Base-by-base conservation (phyloP, 352 stramenopile genomes). In the Hyaloperonospora arabidopsidis region DNA sequence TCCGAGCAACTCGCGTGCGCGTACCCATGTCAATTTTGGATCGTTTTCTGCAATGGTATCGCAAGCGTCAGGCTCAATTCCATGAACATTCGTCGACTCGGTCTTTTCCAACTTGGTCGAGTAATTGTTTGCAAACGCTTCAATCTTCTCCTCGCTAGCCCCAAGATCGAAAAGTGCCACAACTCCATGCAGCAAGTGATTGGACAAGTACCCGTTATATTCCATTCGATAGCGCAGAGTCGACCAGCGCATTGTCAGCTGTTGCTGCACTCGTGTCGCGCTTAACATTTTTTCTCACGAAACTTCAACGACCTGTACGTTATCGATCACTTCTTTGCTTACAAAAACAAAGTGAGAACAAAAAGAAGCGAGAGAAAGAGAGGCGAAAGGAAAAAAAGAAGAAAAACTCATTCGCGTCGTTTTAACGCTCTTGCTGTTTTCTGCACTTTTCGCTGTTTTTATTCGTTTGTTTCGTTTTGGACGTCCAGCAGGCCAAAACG, bases 121-220 rank as follows among this genome's bases (percentile, higher is more conserved):
- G 51, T 75, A 75, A 19, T 28, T 55, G 12, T 56, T 44, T 0
- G 56, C 60, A 21, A 70, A 75, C 3, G 61, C 32, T 13, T 70
- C 53, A 19, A 70, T 61, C 48, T 72, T 67, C 14, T 63, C 49
- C 21, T 68, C 55, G 36, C 49, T 60, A 15, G 63, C 67, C 22
- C 55, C 63, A 13, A 75, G 51, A 15, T 69, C 55, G 22, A 65
- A 55, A 0, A 72, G 61, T 21, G 67, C 67, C 51, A 75, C 59
- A 15, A 70, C 59, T 13, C 63, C 67, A 17, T 75, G 67, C 39
- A 75, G 54, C 36, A 75, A 17, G 28, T 75, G 67, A 41, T 75
- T 75, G 38, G 63, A 64, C 25, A 64, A 21, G 50, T 70, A 75
- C 32, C 55, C 56, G 13, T 45, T 23, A 43, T 75, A 70, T 32